phyloP scores from a whole-genome alignment of 2,329 filamentous ascomycete genomes.

The Curvularia lunata region DNA sequence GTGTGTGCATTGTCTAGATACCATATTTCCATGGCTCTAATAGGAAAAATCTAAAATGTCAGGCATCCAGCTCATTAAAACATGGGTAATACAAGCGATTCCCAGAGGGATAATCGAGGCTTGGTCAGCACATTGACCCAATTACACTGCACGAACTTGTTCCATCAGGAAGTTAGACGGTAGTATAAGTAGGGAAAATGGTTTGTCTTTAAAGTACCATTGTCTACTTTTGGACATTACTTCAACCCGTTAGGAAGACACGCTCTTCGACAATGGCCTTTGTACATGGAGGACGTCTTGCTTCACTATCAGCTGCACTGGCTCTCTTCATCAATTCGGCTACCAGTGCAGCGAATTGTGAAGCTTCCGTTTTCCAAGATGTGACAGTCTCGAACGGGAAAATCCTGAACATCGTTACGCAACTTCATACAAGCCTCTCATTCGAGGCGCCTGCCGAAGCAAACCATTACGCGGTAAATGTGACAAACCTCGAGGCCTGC shows the following conservation, averaged over 20 bases:
- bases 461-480: conserved; percentile 18
- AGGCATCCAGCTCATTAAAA: background rate
- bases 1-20: background rate
- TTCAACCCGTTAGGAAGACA: background rate
- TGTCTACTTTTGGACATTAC: background rate
- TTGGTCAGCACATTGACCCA: background rate
- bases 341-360: background rate
- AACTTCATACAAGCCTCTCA: conserved; percentile 7
- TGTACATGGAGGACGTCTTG: background rate
- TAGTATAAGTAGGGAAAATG: background rate
- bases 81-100: background rate
- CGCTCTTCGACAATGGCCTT: background rate
- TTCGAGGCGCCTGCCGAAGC: conserved; percentile 9
- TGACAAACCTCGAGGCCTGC: conserved; percentile 35
- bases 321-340: background rate
- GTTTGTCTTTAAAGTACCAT: background rate
- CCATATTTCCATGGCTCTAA: background rate
- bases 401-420: conserved; percentile 12
- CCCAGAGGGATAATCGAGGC: background rate
- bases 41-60: background rate
- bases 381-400: conserved; percentile 3
- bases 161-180: background rate
- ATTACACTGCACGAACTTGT: background rate
- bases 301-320: background rate
- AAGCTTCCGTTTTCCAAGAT: conserved; percentile 7